Evolutionary conservation across 1,284 basidiomycete species (phyloP), one percentile per base, ranked within the genome.

Genomic region (Volvariella volvacea): DNA sequence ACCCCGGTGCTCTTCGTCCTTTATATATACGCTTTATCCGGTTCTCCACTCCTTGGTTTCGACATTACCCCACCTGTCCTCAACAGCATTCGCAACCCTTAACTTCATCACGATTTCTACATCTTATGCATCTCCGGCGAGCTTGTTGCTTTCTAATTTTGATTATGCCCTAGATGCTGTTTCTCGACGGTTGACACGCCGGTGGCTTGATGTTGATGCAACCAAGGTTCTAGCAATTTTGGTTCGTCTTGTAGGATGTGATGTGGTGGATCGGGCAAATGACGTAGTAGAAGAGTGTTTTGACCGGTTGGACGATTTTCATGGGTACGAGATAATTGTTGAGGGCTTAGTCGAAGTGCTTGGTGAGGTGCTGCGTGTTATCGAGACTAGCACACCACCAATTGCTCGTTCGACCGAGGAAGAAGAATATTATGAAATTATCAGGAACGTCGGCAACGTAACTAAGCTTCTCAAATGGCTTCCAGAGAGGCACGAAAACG

Each of bases 211-310:
- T 51, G 65, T 84, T 9, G 82, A 87, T 48, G 87, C 88, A 1
- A 79, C 84, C 14, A 83, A 81, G 50, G 92, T 95, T 4, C 71
- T 97, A 12, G 77, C 80, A 15, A 68, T 92, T 14, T 80, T 95
- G 58, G 78, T 96, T 47, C 80, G 85, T 9, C 72, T 96, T 6
- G 88, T 94, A 1, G 92, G 93, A 0, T 72, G 72, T 21, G 84
- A 88, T 47, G 82, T 96, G 22, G 87, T 96, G 0, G 80, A 88
- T 34, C 80, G 84, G 48, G 91, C 93, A 2, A 82, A 86, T 16
- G 93, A 94, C 60, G 81, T 96, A 2, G 89, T 96, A 3, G 93
- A 95, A 59, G 92, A 94, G 62, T 92, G 93, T 49, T 96, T 96
- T 54, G 92, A 95, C 61, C 80, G 91, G 20, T 68, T 96, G 17